Percentiles rank a stretch among this genome's conserved stretches.
These are phyloP conservation scores for Aspergillus campestris DNA, from an alignment of 495 filamentous ascomycete genomes.

Conservation along the genomic window DNA sequence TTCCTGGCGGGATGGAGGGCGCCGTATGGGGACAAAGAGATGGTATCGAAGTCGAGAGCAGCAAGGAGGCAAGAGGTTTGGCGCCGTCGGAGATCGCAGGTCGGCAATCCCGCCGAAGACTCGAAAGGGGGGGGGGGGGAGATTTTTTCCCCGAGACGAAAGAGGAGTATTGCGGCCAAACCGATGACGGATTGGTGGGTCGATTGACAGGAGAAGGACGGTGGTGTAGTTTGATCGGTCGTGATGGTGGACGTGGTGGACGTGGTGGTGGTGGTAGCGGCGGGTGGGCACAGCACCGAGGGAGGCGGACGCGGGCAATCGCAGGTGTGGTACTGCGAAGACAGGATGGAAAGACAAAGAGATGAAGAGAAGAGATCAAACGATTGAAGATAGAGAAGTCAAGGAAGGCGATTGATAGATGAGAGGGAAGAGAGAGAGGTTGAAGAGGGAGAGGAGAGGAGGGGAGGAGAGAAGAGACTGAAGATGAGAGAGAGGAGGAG, in stretches of 20 bases:
- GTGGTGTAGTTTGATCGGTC: no score
- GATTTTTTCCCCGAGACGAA: no score
- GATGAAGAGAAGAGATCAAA: conserved; percentile 13
- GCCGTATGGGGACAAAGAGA: conserved; percentile 19
- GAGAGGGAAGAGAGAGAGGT: conserved; percentile 2
- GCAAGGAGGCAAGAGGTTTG: conserved; percentile 3
- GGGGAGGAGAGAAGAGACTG: conserved; percentile 5
- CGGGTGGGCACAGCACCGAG: no score
- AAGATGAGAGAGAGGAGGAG: conserved; percentile 5
- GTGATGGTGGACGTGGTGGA: no score
- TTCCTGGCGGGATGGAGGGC: conserved; percentile 33
- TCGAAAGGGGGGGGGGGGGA: no score
- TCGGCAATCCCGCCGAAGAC: no score
- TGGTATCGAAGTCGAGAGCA: conserved; percentile 9
- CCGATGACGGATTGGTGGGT: no score
- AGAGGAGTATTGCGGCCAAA: no score
- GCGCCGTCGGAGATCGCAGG: neutral
- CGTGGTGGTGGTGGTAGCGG: no score
- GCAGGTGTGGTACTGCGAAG: neutral
- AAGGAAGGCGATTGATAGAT: no score
- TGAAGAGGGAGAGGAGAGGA: conserved; percentile 8
- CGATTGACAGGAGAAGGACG: no score
- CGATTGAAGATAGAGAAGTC: neutral
- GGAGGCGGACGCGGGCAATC: no score
- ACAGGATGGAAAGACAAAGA: conserved; percentile 16